These are phyloP conservation scores for Rhododendron vialii DNA, from an alignment of 148 eudicot genomes.

Conservation along the genomic window DNA sequence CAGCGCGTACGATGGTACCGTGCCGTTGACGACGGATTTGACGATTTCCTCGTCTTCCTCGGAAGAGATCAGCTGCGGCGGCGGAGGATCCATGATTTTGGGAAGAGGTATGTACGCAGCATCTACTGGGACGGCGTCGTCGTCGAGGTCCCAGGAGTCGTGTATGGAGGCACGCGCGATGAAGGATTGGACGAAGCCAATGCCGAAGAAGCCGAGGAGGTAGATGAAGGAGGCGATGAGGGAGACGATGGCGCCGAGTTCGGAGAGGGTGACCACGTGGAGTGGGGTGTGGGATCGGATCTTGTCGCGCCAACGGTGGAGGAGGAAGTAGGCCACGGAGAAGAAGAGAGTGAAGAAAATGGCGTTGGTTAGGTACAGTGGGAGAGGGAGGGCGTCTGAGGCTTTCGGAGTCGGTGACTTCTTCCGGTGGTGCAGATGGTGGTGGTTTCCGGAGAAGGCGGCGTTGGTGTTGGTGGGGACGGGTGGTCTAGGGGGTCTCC, in stretches of 20 bases:
- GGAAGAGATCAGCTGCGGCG: neutral
- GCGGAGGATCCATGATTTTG: neutral
- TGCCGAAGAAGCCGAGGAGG: constrained; percentile 44
- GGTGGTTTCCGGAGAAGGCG: neutral
- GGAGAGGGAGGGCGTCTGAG: constrained; percentile 39
- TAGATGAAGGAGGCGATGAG: constrained; percentile 37
- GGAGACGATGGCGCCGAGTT: constrained; percentile 29
- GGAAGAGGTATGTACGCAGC: neutral
- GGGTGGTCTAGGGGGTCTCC: constrained; percentile 11
- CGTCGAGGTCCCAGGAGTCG: constrained; percentile 17
- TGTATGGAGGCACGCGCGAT: constrained; percentile 8
- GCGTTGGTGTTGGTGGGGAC: neutral
- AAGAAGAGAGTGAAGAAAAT: constrained; percentile 43
- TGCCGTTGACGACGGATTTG: constrained; percentile 21
- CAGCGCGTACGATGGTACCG: constrained; percentile 27
- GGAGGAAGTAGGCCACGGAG: constrained; percentile 36
- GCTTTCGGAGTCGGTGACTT: constrained; percentile 23
- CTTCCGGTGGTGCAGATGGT: constrained; percentile 4
- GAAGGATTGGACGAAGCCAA: constrained; percentile 39
- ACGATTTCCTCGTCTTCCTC: constrained; percentile 24
- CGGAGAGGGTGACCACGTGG: constrained; percentile 35
- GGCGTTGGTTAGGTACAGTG: constrained; percentile 39
- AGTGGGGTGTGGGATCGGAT: constrained; percentile 37
- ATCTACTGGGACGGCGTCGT: neutral
- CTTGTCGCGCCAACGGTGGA: constrained; percentile 48